phyloP scores from a whole-genome alignment of 2,329 filamentous ascomycete species.

The Albophoma yamanashiensis region DNA sequence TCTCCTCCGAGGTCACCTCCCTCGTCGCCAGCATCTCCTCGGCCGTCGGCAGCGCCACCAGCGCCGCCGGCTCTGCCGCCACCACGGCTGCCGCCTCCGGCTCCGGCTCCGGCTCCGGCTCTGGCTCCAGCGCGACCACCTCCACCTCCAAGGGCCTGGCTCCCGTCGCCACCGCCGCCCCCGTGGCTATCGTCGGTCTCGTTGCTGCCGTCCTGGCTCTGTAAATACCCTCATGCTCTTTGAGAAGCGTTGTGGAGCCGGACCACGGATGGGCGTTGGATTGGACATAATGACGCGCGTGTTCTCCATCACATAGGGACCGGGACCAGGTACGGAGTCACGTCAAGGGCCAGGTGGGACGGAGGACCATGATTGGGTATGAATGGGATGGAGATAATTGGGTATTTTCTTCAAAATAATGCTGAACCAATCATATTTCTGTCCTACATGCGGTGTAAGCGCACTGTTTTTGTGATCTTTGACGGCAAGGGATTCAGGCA shows the following conservation, averaged over 20 bases:
- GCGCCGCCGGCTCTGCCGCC: slow-evolving; percentile 10
- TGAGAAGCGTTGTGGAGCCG: not conserved
- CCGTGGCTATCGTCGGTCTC: slow-evolving; percentile 35
- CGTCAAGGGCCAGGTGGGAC: not conserved
- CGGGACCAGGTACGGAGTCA: not conserved
- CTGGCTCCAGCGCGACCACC: slow-evolving; percentile 11
- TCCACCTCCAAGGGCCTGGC: slow-evolving; percentile 10
- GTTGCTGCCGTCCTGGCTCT: slow-evolving; percentile 39
- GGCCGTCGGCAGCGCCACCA: slow-evolving; percentile 27
- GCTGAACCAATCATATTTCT: not conserved
- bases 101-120: slow-evolving; percentile 2
- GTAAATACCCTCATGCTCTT: slow-evolving; percentile 21
- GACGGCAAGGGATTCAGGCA: no score
- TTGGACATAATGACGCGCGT: not conserved
- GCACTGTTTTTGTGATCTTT: no score
- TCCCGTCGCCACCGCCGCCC: slow-evolving; percentile 9
- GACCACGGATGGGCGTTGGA: not conserved
- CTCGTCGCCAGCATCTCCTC: slow-evolving; percentile 16
- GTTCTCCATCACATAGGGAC: not conserved
- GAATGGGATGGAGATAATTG: not conserved
- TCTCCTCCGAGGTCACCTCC: slow-evolving; percentile 11
- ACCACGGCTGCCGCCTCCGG: not conserved
- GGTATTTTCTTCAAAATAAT: not conserved
- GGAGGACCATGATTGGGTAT: not conserved
- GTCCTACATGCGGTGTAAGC: not conserved